Evolutionary conservation across 441 rosid genomes (phyloP).

Genomic region (Jatropha podagrica): DNA sequence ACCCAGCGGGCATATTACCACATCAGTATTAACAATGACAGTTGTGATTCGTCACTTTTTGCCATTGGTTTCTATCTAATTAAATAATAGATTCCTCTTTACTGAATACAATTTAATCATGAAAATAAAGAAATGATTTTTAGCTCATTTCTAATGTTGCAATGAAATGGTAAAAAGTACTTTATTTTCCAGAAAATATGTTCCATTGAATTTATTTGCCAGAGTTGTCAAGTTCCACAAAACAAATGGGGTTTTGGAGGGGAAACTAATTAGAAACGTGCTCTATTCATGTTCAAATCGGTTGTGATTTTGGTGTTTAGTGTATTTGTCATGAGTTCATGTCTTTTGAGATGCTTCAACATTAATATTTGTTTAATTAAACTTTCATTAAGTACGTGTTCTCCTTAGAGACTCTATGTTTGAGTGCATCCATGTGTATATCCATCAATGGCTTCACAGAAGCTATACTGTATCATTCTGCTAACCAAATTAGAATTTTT

Average conservation of each 20-base stretch:
- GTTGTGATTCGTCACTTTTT: background rate
- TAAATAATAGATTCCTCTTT: background rate
- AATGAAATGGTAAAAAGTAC: background rate
- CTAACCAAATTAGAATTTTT: constrained; percentile 29
- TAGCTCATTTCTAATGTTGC: background rate
- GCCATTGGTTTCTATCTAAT: background rate
- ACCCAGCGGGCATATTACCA: background rate
- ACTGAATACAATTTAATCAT: background rate
- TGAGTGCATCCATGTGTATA: background rate
- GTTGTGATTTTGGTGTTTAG: background rate
- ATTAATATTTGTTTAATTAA: background rate
- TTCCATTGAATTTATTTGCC: background rate
- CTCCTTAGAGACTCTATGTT: background rate
- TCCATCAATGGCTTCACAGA: background rate
- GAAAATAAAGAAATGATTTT: background rate
- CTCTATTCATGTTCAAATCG: background rate
- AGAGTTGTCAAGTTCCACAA: background rate
- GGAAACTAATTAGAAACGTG: background rate
- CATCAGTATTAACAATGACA: background rate
- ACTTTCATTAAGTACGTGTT: background rate
- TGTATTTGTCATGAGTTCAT: background rate
- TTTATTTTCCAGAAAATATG: background rate
- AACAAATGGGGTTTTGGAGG: background rate
- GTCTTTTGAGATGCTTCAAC: background rate
- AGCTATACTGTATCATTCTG: background rate